Conservation (phyloP, 208 protist genomes). For the Endotrypanum monterogeii region DNA sequence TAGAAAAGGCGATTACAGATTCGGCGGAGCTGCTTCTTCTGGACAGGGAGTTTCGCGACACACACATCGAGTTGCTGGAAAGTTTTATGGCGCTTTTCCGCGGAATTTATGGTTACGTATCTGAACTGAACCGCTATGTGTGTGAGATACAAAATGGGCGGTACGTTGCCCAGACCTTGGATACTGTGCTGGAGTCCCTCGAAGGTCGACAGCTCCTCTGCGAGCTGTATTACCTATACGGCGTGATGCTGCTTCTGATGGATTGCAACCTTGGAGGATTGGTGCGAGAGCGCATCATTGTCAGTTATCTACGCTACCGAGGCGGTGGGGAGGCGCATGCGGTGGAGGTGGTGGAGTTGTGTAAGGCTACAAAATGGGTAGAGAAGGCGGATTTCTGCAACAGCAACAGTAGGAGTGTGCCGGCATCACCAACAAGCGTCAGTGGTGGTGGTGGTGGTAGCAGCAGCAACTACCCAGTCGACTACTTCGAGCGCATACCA, state of each 20-base stretch:
- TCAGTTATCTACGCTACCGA: slow-evolving; percentile 97
- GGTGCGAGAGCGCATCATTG: slow-evolving; percentile 96
- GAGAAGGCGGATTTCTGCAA: slow-evolving; percentile 36
- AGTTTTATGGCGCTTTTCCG: slow-evolving; percentile 97
- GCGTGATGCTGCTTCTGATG: slow-evolving; percentile 96
- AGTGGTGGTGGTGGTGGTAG: background rate
- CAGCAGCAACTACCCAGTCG: slow-evolving; percentile 89
- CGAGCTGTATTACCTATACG: slow-evolving; percentile 94
- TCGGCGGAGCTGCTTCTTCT: slow-evolving; percentile 56
- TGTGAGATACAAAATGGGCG: slow-evolving; percentile 91
- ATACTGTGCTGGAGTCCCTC: slow-evolving; percentile 90
- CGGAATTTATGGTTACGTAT: slow-evolving; percentile 95
- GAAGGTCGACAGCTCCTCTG: slow-evolving; percentile 97
- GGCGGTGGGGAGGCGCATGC: slow-evolving; percentile 88
- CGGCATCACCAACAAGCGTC: background rate
- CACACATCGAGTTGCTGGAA: slow-evolving; percentile 95
- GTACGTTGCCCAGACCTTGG: slow-evolving; percentile 91
- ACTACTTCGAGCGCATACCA: slow-evolving; percentile 91
- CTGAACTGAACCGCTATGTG: slow-evolving; percentile 91
- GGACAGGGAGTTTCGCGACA: slow-evolving; percentile 83
- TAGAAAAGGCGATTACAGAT: slow-evolving; percentile 76
- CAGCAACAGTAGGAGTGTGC: background rate
- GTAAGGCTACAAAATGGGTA: slow-evolving; percentile 92
- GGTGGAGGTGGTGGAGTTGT: slow-evolving; percentile 96
- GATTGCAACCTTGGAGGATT: slow-evolving; percentile 93